Conservation (phyloP, 768 basidiomycete genomes). For the Tricholoma saponaceum region DNA sequence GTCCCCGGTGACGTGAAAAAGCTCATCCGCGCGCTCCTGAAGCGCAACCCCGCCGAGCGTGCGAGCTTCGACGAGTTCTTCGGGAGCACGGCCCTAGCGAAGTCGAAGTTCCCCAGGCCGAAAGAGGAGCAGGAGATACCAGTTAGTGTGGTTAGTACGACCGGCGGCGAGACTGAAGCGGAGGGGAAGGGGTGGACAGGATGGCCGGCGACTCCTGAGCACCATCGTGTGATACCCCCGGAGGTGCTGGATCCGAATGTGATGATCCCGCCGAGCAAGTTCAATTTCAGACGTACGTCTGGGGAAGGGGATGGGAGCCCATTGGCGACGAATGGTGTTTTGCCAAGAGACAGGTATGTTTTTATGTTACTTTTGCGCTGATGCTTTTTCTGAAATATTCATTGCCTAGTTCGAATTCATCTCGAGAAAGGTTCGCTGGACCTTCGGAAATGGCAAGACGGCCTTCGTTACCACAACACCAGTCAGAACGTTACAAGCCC, state of each 20-base stretch:
- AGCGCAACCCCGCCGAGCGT: slow-evolving; percentile 78
- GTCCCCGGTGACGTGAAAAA: slow-evolving; percentile 85
- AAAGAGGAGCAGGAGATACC: slow-evolving; percentile 30
- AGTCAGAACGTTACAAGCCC: slow-evolving; percentile 14
- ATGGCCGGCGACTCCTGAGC: slow-evolving; percentile 55
- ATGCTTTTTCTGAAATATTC: background rate
- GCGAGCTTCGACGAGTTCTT: slow-evolving; percentile 94
- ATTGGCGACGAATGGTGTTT: slow-evolving; percentile 11
- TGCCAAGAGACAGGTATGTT: slow-evolving; percentile 24
- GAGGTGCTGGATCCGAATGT: slow-evolving; percentile 77
- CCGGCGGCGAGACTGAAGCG: slow-evolving; percentile 23
- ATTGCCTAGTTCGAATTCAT: slow-evolving; percentile 17
- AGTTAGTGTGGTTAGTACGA: slow-evolving; percentile 17
- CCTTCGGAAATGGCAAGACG: slow-evolving; percentile 20
- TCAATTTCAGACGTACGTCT: slow-evolving; percentile 55
- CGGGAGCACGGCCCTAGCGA: slow-evolving; percentile 68
- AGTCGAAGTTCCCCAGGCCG: slow-evolving; percentile 72
- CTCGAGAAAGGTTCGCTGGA: slow-evolving; percentile 16
- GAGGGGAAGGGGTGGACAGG: slow-evolving; percentile 31
- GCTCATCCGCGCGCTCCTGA: slow-evolving; percentile 80
- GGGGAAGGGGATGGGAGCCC: slow-evolving; percentile 23
- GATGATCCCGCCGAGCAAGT: slow-evolving; percentile 80
- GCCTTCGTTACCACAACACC: slow-evolving; percentile 12
- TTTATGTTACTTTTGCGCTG: background rate
- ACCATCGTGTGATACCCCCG: slow-evolving; percentile 70